Conservation (phyloP, 441 rosid genomes). For the Gossypium davidsonii region DNA sequence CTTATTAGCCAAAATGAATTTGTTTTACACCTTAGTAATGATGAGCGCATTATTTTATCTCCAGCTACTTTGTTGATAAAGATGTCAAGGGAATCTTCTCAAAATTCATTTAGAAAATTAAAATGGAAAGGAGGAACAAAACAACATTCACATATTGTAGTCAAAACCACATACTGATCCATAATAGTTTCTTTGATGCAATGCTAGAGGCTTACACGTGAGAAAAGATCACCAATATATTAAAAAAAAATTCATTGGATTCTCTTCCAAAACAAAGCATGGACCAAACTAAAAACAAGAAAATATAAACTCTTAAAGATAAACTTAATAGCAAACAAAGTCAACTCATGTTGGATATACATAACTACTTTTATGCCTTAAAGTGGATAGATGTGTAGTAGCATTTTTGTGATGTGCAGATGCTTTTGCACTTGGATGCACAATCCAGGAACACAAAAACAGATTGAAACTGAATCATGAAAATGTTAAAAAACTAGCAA, state of each 20-base stretch:
- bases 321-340: background rate
- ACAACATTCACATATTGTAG: background rate
- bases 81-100: background rate
- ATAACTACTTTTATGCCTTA: background rate
- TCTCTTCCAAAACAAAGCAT: background rate
- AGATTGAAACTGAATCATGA: background rate
- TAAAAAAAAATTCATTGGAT: background rate
- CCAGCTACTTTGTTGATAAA: background rate
- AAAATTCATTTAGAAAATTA: constrained; percentile 15
- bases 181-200: background rate
- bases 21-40: constrained; percentile 15
- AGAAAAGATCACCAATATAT: background rate
- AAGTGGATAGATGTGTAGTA: background rate
- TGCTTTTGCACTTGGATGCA: background rate
- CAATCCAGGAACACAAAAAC: background rate
- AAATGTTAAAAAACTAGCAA: background rate
- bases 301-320: background rate
- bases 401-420: background rate
- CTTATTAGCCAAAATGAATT: background rate
- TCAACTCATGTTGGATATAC: background rate
- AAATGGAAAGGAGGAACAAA: background rate
- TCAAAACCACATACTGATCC: background rate
- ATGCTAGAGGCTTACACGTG: constrained; percentile 18
- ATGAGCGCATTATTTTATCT: background rate
- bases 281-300: background rate